Base-by-base conservation (phyloP, 352 stramenopile genomes). In the Phytophthora fragariae region DNA sequence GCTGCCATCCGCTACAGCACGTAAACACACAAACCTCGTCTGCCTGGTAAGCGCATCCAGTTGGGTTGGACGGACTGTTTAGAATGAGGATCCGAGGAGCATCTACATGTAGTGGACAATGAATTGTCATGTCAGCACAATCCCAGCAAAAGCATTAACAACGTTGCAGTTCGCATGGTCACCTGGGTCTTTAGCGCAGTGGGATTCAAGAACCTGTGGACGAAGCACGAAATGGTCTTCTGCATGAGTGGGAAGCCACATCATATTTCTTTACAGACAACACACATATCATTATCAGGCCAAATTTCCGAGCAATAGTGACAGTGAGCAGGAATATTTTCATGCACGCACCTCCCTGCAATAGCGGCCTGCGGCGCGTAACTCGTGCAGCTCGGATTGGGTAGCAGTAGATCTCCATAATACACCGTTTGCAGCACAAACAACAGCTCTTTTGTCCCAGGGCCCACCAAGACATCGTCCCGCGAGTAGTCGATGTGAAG, bases 381-480 rank as follows among this genome's bases (percentile, higher is more conserved):
- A 65, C 88, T 96, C 19, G 88, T 95, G 61, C 90, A 97, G 59
- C 88, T 95, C 15, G 90, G 89, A 55, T 94, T 96, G 8, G 89
- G 90, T 33, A 97, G 78, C 59, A 97, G 54, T 12, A 97, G 49
- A 49, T 97, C 90, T 46, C 89, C 90, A 71, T 97, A 96, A 57
- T 96, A 96, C 35, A 96, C 89, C 0, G 87, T 96, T 70, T 97
- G 90, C 21, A 97, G 76, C n/a, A 97, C 88, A 55, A 95, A 97
- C 4, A 97, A 70, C 11, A 97, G 75, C 66, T 97, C 90, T 62
- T 97, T 97, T 0, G 89, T 96, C n/a, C 90, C 90, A n/a, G 90
- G 90, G 5, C 90, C 90, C 3, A 97, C 84, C 29, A 97, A 80
- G 19, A 97, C 87, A 65, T 96, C 88, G 49, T 97, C 88, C 21